phyloP scores from a whole-genome alignment of 2,329 filamentous ascomycete genomes.

The Colletotrichum sp. region DNA sequence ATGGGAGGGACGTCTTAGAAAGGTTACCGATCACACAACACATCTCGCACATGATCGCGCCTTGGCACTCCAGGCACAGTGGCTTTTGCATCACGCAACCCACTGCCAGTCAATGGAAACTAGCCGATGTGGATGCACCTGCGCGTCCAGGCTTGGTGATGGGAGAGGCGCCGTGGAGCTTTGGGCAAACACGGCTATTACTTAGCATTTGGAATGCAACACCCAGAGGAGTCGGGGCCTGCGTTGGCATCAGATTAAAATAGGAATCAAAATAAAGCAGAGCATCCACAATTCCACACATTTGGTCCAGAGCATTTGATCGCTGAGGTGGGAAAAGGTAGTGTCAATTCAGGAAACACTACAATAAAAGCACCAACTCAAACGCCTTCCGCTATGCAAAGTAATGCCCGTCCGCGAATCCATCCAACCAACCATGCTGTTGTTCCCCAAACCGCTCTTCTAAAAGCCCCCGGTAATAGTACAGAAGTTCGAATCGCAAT shows the following conservation, averaged over 20 bases:
- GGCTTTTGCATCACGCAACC: neutral
- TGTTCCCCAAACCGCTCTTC: neutral
- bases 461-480: neutral
- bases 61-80: neutral
- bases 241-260: neutral
- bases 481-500: slow-evolving; percentile 5
- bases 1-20: slow-evolving; percentile 20
- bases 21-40: neutral
- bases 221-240: neutral
- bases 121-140: neutral
- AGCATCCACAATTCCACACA: neutral
- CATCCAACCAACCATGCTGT: neutral
- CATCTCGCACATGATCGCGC: neutral
- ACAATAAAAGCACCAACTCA: neutral
- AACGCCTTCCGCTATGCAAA: slow-evolving; percentile 22
- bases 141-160: neutral
- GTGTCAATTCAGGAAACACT: neutral
- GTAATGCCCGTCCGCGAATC: neutral
- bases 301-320: too few relatives aligned
- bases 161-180: neutral
- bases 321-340: neutral
- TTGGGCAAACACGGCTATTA: neutral
- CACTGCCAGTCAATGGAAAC: neutral
- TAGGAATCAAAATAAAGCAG: neutral
- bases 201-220: neutral